A percentile compares a stretch with the other conserved stretches of the same genome.
These are phyloP conservation scores for Wickerhamomyces queroliae DNA, from an alignment of 805 yeast species.

Conservation along the genomic window DNA sequence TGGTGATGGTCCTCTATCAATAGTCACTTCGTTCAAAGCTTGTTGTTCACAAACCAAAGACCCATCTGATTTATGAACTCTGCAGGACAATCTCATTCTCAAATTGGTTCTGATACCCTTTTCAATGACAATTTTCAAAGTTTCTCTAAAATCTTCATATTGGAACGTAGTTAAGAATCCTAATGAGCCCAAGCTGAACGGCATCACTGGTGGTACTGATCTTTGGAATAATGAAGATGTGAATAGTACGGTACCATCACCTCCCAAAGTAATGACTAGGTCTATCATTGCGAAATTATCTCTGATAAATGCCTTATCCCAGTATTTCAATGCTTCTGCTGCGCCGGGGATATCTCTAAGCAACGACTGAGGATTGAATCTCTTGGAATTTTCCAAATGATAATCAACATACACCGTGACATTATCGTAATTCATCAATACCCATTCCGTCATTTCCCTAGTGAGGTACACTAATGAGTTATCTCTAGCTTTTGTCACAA, in stretches of 20 bases:
- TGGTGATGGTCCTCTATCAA: constrained; percentile 93
- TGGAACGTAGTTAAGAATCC: constrained; percentile 89
- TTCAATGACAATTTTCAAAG: constrained; percentile 51
- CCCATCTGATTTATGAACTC: constrained; percentile 46
- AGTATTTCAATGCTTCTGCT: constrained; percentile 46
- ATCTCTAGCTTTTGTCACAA: constrained; percentile 88
- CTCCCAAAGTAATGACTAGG: constrained; percentile 84
- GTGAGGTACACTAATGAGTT: constrained; percentile 71
- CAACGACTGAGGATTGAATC: constrained; percentile 57
- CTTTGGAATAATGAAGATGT: constrained; percentile 83
- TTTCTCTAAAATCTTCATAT: constrained; percentile 63
- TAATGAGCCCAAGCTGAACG: constrained; percentile 84
- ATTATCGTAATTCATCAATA: constrained; percentile 36
- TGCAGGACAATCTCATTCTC: constrained; percentile 84
- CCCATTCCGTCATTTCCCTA: constrained; percentile 76
- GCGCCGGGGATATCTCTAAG: constrained; percentile 41
- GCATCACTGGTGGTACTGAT: constrained; percentile 85
- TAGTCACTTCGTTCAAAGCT: constrained; percentile 82
- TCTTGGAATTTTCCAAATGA: constrained; percentile 50
- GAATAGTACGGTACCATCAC: constrained; percentile 92
- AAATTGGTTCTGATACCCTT: constrained; percentile 73
- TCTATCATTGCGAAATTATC: constrained; percentile 48
- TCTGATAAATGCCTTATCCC: constrained; percentile 58
- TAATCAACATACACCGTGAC: constrained; percentile 68
- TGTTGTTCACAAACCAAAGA: constrained; percentile 51